Percentiles rank a stretch among this genome's conserved stretches.
Conservation (phyloP, 371 early-diverging fungal species). For the Mucor mucedo region DNA sequence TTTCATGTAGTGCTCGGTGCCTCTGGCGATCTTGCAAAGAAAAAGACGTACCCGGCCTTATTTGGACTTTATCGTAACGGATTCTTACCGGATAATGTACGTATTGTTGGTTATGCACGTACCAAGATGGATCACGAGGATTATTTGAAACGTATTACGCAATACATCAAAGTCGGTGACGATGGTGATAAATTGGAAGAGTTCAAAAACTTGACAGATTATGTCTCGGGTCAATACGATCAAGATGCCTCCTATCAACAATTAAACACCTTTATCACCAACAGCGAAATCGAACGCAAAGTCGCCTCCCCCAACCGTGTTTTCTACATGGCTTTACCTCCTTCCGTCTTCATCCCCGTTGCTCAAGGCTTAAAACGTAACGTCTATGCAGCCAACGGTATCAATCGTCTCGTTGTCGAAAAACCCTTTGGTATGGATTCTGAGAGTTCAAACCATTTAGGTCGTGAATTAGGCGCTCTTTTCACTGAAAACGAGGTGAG, state of each 20-base stretch:
- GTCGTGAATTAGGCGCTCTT: conserved; percentile 68
- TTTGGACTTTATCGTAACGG: conserved; percentile 81
- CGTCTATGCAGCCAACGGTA: conserved; percentile 65
- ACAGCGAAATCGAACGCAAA: conserved; percentile 52
- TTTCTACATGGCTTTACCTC: conserved; percentile 97
- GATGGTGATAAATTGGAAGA: conserved; percentile 46
- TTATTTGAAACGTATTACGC: conserved; percentile 80
- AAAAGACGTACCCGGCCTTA: conserved; percentile 97
- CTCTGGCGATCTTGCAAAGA: conserved; percentile 93
- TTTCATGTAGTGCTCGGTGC: conserved; percentile 75
- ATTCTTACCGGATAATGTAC: conserved; percentile 77
- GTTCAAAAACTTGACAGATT: conserved; percentile 82
- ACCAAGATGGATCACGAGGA: conserved; percentile 80
- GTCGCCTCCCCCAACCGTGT: conserved; percentile 50
- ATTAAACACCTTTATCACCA: conserved; percentile 64
- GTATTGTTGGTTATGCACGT: conserved; percentile 97
- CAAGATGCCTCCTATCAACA: conserved; percentile 72
- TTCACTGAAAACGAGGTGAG: conserved; percentile 84
- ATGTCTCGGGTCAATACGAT: conserved; percentile 92
- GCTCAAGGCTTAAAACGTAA: conserved; percentile 76
- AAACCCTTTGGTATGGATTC: conserved; percentile 98
- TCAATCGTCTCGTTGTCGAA: conserved; percentile 89
- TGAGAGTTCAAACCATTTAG: conserved; percentile 76
- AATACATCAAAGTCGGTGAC: conserved; percentile 68
- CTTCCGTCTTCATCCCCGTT: conserved; percentile 90